phyloP scores from a whole-genome alignment of 352 stramenopile species.

The Plasmopara halstedii region DNA sequence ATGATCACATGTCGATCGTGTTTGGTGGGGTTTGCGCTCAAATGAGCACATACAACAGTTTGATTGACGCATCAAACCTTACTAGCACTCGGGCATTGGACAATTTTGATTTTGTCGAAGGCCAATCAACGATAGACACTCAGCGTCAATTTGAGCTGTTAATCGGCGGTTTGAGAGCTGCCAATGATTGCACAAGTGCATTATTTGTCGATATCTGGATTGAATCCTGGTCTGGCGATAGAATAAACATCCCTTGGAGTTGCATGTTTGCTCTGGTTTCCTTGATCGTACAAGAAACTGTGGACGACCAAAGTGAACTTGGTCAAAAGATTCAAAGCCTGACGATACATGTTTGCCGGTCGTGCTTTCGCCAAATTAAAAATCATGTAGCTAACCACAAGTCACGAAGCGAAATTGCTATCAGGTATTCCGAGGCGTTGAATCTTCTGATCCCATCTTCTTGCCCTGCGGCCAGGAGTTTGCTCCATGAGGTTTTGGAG shows the following conservation, averaged over 20 bases:
- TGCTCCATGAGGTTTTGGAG: conserved; percentile 21
- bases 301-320: conserved; percentile 11
- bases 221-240: conserved; percentile 28
- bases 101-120: conserved; percentile 17
- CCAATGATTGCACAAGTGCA: conserved; percentile 11
- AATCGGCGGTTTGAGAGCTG: conserved; percentile 12
- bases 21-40: conserved; percentile 26
- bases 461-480: conserved; percentile 1
- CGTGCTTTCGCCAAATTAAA: conserved; percentile 18
- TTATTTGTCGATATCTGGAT: conserved; percentile 45
- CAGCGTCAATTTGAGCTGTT: conserved; percentile 22
- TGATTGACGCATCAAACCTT: conserved; percentile 1
- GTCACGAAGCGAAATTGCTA: conserved; percentile 4
- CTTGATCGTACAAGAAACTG: conserved; percentile 11
- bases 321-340: conserved; percentile 19
- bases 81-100: conserved; percentile 2
- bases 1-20: conserved; percentile 38
- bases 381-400: conserved; percentile 6
- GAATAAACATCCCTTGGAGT: conserved; percentile 27
- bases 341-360: conserved; percentile 10
- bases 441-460: conserved; percentile 20
- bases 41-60: conserved; percentile 17
- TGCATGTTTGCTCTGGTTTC: conserved; percentile 35
- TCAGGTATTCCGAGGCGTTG: conserved; percentile 24
- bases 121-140: conserved; percentile 10